Base-by-base conservation (phyloP, 371 early-diverging fungal genomes). In the Neoconidiobolus thromboides region DNA sequence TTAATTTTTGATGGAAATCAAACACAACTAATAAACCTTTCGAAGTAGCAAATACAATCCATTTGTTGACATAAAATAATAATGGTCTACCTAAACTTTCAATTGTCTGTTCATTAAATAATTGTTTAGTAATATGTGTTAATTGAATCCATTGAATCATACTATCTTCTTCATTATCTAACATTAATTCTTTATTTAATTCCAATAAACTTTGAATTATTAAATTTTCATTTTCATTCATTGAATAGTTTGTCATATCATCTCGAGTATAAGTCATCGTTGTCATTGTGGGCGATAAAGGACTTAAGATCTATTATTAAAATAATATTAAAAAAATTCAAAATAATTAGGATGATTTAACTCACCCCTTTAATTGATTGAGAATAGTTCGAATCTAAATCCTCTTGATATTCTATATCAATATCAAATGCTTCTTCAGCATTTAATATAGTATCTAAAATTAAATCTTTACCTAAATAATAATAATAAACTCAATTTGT, bases 131-230 rank as follows among this genome's bases (percentile, higher is more conserved):
- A 14, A 89, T 71, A 60, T 76, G 78, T 1, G 71, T 62, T 26
- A 89, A 66, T 1, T 79, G 76, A 1, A 82, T 81, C 89, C 87
- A 89, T 63, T 76, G 69, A 53, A 89, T 81, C 77, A 61, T 86
- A 84, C 75, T 77, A 76, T 14, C 80, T 74, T 55, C 77, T 76
- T 5, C 57, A 43, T 39, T 56, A 42, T 36, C 55, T 43, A 61
- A 40, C 15, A n/a, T 54, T 43, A 37, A 48, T 55, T 43, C 56
- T 41, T 2, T 61, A 55, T 39, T 62, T 62, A 61, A 63, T 46
- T 26, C 44, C 5, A 44, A 44, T 1, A 5, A 44, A 7, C 44
- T 12, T 7, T 44, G 7, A 44, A 7, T 5, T 5, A 44, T 12
- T 5, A 12, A 5, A 26, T 26, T 26, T 26, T 26, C 26, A 26